phyloP scores from a whole-genome alignment of 495 filamentous ascomycete species.

The Podospora appendiculata region DNA sequence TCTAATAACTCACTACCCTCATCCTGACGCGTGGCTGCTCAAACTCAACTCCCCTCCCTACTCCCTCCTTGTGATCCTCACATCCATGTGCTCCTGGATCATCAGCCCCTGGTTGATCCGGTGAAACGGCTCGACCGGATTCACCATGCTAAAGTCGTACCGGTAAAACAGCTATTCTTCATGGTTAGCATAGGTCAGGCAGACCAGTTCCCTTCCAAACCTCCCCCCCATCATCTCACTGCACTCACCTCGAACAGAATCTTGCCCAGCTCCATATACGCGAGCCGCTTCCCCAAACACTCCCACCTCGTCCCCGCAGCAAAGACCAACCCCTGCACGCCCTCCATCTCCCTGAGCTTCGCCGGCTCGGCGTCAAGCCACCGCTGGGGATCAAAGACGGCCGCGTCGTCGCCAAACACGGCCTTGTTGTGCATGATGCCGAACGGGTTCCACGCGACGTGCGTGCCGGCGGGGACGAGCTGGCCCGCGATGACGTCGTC shows the following conservation, averaged over 20 bases:
- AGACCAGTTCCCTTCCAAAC: too few relatives aligned
- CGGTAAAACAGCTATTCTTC: constrained; percentile 7
- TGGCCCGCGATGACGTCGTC: neutral
- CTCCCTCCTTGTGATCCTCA: neutral
- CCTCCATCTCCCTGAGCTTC: constrained; percentile 23
- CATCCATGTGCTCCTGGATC: constrained; percentile 1
- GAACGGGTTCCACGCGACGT: neutral
- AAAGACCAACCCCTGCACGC: constrained; percentile 19
- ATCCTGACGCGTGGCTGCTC: too few relatives aligned
- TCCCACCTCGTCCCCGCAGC: constrained; percentile 30
- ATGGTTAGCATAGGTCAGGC: neutral
- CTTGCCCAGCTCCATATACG: constrained; percentile 44
- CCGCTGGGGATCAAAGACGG: constrained; percentile 6
- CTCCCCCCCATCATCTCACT: neutral
- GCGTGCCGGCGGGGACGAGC: neutral
- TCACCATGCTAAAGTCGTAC: constrained; percentile 38
- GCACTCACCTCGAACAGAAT: constrained; percentile 42
- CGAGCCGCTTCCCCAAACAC: constrained; percentile 36
- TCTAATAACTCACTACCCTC: too few relatives aligned
- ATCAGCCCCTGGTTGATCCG: constrained; percentile 5
- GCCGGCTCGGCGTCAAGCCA: constrained; percentile 10
- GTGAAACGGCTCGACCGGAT: constrained; percentile 32
- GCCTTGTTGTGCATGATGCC: neutral
- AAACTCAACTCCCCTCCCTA: neutral
- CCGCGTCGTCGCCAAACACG: constrained; percentile 6